Conservation (phyloP, 805 yeast genomes). For the Kuraishia molischiana region DNA sequence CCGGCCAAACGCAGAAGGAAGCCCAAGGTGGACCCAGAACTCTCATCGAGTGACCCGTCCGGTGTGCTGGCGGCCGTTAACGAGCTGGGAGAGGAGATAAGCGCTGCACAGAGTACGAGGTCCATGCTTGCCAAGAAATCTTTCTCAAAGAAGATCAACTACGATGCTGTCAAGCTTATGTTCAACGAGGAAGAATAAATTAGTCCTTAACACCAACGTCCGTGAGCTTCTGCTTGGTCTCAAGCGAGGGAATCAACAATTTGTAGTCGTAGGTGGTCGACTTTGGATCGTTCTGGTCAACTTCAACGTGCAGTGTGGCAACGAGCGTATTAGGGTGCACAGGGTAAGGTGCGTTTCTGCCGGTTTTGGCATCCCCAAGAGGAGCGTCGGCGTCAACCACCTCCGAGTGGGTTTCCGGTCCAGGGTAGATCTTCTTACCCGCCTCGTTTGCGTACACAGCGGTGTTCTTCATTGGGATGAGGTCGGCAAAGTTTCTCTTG, state of each 20-base stretch:
- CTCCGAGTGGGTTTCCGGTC: constrained; percentile 18
- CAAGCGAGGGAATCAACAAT: constrained; percentile 56
- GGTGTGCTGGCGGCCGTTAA: constrained; percentile 32
- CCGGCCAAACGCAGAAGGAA: constrained; percentile 37
- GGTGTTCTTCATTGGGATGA: constrained; percentile 40
- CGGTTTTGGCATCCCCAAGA: constrained; percentile 3
- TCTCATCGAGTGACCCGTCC: constrained; percentile 9
- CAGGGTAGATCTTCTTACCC: constrained; percentile 21
- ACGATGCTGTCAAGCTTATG: constrained; percentile 61
- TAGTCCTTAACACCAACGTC: constrained; percentile 9
- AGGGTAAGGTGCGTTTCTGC: constrained; percentile 32
- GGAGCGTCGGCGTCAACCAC: background rate
- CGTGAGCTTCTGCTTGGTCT: constrained; percentile 16
- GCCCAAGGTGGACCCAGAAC: constrained; percentile 10
- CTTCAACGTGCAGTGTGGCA: constrained; percentile 68
- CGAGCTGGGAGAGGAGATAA: constrained; percentile 34
- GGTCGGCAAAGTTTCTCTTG: constrained; percentile 64
- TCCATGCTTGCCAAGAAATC: constrained; percentile 66
- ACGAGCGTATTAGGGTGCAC: constrained; percentile 47
- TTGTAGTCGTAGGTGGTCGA: constrained; percentile 59
- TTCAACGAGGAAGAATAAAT: constrained; percentile 13
- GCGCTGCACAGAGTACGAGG: constrained; percentile 76
- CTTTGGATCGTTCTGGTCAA: constrained; percentile 33
- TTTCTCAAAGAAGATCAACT: constrained; percentile 84
- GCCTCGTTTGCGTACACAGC: background rate